A percentile compares a stretch with the other conserved stretches of the same genome.
Conservation (phyloP, 192 early-diverging fungal species). For the Blastocladiella britannica region DNA sequence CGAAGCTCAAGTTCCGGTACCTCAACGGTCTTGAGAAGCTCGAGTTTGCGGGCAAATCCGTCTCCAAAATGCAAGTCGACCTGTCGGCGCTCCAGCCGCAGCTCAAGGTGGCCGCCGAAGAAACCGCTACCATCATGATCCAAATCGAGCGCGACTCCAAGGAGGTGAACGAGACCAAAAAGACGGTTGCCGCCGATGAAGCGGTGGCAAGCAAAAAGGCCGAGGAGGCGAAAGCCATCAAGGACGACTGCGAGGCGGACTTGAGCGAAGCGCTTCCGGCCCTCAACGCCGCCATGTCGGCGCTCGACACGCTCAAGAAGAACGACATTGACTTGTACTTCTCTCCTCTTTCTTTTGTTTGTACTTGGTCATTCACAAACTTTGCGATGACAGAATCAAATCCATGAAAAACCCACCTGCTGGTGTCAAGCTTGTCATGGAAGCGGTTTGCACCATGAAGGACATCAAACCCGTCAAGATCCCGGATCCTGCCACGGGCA, state of each 20-base stretch:
- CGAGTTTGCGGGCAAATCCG: constrained; percentile 76
- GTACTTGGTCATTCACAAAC: no score
- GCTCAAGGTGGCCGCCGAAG: constrained; percentile 60
- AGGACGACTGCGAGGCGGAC: constrained; percentile 58
- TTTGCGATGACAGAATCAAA: no score
- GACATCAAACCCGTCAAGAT: constrained; percentile 33
- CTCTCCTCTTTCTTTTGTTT: no score
- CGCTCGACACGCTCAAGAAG: constrained; percentile 85
- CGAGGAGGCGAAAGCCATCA: constrained; percentile 49
- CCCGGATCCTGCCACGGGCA: neutral
- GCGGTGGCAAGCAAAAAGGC: constrained; percentile 49
- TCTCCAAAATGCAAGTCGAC: constrained; percentile 71
- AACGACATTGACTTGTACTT: constrained; percentile 89
- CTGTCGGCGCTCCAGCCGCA: constrained; percentile 67
- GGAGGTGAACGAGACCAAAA: constrained; percentile 73
- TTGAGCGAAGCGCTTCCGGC: constrained; percentile 88
- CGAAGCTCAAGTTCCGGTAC: constrained; percentile 94
- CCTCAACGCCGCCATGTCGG: constrained; percentile 76
- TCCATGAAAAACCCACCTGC: constrained; percentile 91
- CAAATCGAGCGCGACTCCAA: constrained; percentile 88
- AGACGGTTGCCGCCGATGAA: constrained; percentile 55
- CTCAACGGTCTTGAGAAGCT: constrained; percentile 93
- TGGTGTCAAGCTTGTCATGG: constrained; percentile 89
- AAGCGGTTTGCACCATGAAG: constrained; percentile 84
- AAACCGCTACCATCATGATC: constrained; percentile 86